Base-by-base conservation (phyloP, 2,329 filamentous ascomycete species). In the Nannizziopsis barbatae region DNA sequence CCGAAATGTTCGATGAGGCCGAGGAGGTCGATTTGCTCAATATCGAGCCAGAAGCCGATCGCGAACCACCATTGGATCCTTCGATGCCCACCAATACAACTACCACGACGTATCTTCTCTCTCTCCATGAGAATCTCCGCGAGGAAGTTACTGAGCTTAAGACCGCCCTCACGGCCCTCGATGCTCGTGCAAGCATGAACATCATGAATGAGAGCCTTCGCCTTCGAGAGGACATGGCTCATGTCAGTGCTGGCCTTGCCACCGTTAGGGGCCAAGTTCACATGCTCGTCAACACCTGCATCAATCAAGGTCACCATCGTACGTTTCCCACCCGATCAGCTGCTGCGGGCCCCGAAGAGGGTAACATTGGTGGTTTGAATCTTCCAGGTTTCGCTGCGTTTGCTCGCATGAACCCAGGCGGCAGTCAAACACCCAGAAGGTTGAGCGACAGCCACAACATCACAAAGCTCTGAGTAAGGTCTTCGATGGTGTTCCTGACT, bases 141-240 rank as follows among this genome's bases (percentile, higher is more conserved):
- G 75, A 78, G 39, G 77, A 81, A 58, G 72, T 81, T 42, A 65
- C 65, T 14, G 74, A 76, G 42, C 67, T 79, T 22, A 71, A 72
- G 11, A 69, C 71, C 45, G 73, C 75, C 2, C 66, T 81, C 8
- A 71, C 72, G 2, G 77, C 80, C 49, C 68, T 80, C 37, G 79
- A 82, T 53, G 76, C 75, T 41, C 73, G 77, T 32, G 73, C 75
- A 33, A 78, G 70, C 60, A 78, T 81, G 76, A 73, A 77, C 50
- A 73, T 78, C 36, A 72, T 81, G 65, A 81, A 80, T 55, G 78
- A 81, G 59, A 77, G 72, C 41, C 68, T 80, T 30, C 75, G 77
- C 2, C 70, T 75, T 43, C 77, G 79, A 51, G 78, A 81, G 55
- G 77, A 81, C 51, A 74, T 81, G 65, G 70, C 77, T 9, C 77